Conservation (phyloP, 345 rosid genomes). For the Moricandia arvensis region DNA sequence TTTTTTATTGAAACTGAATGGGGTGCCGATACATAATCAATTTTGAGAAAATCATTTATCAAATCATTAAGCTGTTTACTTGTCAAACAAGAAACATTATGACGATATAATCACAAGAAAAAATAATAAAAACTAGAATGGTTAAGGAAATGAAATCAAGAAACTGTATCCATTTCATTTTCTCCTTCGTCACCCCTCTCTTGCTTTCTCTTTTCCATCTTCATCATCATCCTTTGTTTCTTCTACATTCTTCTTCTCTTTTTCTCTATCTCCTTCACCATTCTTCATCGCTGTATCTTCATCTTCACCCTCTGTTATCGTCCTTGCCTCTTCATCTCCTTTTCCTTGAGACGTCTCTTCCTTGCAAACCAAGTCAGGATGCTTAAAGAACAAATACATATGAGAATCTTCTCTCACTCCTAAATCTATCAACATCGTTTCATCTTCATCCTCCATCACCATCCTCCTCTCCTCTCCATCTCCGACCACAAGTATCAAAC, state of each 20-base stretch:
- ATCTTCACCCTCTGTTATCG: no score
- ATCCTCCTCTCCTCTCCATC: conserved; percentile 16
- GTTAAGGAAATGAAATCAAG: neutral
- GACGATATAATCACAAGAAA: conserved; percentile 5
- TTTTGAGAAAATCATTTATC: neutral
- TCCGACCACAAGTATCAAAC: conserved; percentile 51
- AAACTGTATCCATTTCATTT: neutral
- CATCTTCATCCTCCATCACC: conserved; percentile 41
- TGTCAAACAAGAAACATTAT: conserved; percentile 10
- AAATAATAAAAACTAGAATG: neutral
- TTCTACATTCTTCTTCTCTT: neutral
- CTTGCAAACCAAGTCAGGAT: conserved; percentile 27
- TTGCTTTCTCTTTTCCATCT: neutral
- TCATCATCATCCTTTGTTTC: neutral
- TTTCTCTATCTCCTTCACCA: neutral
- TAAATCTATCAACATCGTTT: conserved; percentile 38
- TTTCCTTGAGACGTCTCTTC: conserved; percentile 21
- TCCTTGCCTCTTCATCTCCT: no score
- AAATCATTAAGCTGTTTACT: neutral
- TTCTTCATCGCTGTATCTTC: conserved; percentile 13
- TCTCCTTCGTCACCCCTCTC: conserved; percentile 9
- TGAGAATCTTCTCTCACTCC: conserved; percentile 59
- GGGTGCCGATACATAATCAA: no score
- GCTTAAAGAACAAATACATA: conserved; percentile 59
- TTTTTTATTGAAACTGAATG: no score